These are phyloP conservation scores for Nicotiana rustica DNA, from an alignment of 305 asterid species.

Conservation along the genomic window DNA sequence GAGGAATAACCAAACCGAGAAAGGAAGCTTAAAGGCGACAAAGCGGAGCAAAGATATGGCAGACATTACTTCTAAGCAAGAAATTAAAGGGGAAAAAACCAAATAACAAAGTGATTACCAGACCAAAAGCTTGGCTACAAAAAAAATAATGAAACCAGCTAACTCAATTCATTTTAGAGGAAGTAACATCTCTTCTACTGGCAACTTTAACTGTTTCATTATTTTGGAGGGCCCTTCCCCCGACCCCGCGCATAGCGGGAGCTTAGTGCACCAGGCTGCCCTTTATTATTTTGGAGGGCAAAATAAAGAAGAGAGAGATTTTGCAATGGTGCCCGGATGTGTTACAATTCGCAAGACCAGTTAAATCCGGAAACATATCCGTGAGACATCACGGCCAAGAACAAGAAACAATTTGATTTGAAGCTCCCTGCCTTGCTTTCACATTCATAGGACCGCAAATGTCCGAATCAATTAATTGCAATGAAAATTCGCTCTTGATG, in stretches of 20 bases:
- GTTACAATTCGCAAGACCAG: neutral
- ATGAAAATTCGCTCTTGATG: too few relatives aligned
- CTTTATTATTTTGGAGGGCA: neutral
- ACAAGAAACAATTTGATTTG: neutral
- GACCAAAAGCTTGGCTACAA: neutral
- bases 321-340: neutral
- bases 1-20: conserved; percentile 7
- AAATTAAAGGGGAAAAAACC: neutral
- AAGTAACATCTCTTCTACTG: neutral
- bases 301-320: conserved; percentile 3
- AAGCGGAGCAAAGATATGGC: neutral
- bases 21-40: neutral
- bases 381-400: neutral
- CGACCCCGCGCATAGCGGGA: too few relatives aligned
- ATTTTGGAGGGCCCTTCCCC: too few relatives aligned
- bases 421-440: too few relatives aligned
- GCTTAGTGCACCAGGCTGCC: too few relatives aligned
- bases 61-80: neutral
- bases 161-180: neutral
- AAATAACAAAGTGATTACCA: neutral
- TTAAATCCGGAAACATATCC: neutral
- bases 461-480: too few relatives aligned
- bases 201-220: neutral
- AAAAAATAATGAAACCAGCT: neutral
- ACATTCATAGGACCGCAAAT: too few relatives aligned